phyloP scores from a whole-genome alignment of 2,329 filamentous ascomycete genomes.

The Proliferodiscus dingleyae region DNA sequence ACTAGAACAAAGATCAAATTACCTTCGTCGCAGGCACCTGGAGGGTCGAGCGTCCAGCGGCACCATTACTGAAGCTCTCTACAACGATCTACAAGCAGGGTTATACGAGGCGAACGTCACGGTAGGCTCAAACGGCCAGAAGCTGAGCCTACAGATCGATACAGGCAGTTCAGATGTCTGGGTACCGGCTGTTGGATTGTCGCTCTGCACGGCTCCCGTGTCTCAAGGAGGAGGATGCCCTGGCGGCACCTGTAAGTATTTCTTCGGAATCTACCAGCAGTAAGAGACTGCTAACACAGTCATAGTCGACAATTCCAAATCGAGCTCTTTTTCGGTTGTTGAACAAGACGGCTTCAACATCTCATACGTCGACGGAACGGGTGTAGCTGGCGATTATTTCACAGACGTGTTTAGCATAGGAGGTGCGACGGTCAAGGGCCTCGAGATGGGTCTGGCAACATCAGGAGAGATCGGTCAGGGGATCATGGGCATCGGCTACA shows the following conservation, averaged over 20 bases:
- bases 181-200: conserved; percentile 39
- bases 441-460: conserved; percentile 52
- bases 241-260: conserved; percentile 41
- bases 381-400: conserved; percentile 53
- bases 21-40: conserved; percentile 8
- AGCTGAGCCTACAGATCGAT: conserved; percentile 51
- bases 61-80: conserved; percentile 19
- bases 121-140: conserved; percentile 56
- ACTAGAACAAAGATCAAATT: conserved; percentile 17
- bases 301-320: conserved; percentile 44
- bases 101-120: conserved; percentile 45
- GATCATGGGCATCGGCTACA: conserved; percentile 55
- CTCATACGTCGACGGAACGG: conserved; percentile 53
- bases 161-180: conserved; percentile 61
- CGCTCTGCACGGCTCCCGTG: conserved; percentile 25
- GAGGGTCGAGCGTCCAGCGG: conserved; percentile 11
- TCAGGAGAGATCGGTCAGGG: conserved; percentile 47
- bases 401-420: conserved; percentile 50
- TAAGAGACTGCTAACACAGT: background rate
- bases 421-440: conserved; percentile 41
- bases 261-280: background rate
- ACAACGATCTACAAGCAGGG: conserved; percentile 50
- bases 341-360: conserved; percentile 49
- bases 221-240: conserved; percentile 37
- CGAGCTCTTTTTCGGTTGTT: conserved; percentile 45